Conservation (phyloP, 2,329 filamentous ascomycete genomes). For the Nannizziopsis arthrosporioides region DNA sequence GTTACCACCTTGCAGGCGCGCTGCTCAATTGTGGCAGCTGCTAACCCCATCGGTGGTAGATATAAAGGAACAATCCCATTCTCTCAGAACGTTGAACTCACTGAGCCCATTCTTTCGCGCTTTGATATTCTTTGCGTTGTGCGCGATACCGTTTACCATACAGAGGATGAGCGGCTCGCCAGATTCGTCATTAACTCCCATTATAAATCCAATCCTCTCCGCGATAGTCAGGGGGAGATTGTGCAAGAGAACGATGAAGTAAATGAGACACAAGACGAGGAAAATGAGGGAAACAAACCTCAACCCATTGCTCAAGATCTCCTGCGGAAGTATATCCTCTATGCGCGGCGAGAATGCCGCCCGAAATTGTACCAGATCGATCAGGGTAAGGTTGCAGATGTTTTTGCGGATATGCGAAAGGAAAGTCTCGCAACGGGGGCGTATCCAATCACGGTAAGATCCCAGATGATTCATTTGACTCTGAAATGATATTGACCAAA, state of each 20-base stretch:
- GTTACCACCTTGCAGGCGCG: conserved; percentile 93
- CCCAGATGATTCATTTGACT: conserved; percentile 12
- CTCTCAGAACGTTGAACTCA: conserved; percentile 90
- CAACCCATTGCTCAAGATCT: conserved; percentile 82
- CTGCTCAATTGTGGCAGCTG: conserved; percentile 90
- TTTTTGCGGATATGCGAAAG: conserved; percentile 92
- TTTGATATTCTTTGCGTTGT: conserved; percentile 97
- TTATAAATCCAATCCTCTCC: conserved; percentile 68
- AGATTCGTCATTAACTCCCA: conserved; percentile 93
- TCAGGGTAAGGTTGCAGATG: conserved; percentile 84
- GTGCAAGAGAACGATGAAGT: conserved; percentile 13
- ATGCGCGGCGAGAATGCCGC: conserved; percentile 74
- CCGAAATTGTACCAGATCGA: conserved; percentile 97
- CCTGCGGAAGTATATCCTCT: conserved; percentile 91
- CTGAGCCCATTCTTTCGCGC: conserved; percentile 92
- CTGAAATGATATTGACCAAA: background rate
- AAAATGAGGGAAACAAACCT: conserved; percentile 42
- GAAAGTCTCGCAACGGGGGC: conserved; percentile 89
- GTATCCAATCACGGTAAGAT: conserved; percentile 88
- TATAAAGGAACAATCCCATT: conserved; percentile 97
- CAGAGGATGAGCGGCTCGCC: conserved; percentile 83
- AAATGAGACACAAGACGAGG: conserved; percentile 27
- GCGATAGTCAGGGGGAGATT: conserved; percentile 27
- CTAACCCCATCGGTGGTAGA: conserved; percentile 88
- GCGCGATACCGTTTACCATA: conserved; percentile 83